Conservation (phyloP, 306 rosid species). For the Rosa chinensis region DNA sequence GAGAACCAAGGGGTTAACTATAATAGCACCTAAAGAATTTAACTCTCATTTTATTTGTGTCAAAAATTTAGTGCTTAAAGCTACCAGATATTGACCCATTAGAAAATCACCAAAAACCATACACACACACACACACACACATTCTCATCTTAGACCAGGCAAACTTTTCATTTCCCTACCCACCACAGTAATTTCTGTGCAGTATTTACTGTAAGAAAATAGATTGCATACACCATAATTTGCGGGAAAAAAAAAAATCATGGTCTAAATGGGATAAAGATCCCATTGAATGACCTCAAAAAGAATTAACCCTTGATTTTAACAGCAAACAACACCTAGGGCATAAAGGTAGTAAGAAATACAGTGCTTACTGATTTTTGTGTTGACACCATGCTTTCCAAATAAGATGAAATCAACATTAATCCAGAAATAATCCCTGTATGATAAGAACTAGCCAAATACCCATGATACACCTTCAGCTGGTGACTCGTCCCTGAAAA, state of each 20-base stretch:
- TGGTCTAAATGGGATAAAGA: neutral
- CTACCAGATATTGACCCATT: neutral
- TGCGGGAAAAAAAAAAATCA: neutral
- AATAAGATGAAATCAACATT: conserved; percentile 63
- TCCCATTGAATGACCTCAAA: neutral
- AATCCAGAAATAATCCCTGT: conserved; percentile 90
- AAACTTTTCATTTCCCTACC: too few relatives aligned
- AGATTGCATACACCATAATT: too few relatives aligned
- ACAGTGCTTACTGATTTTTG: conserved; percentile 54
- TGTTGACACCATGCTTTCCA: conserved; percentile 62
- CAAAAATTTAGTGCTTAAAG: neutral
- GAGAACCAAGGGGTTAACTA: too few relatives aligned
- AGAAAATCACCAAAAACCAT: too few relatives aligned
- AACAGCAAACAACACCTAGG: neutral
- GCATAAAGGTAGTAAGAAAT: conserved; percentile 11
- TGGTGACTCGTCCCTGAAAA: conserved; percentile 52
- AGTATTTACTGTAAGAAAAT: too few relatives aligned
- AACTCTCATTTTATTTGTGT: too few relatives aligned
- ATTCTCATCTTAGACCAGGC: too few relatives aligned
- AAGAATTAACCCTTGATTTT: neutral
- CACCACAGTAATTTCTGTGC: too few relatives aligned
- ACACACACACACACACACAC: too few relatives aligned
- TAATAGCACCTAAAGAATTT: too few relatives aligned
- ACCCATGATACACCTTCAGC: conserved; percentile 74
- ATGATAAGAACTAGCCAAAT: conserved; percentile 88